Percentiles rank a stretch among this genome's conserved stretches.
These are phyloP conservation scores for Tolypocladium nubicola DNA, from an alignment of 2,329 filamentous ascomycete genomes.

Conservation along the genomic window DNA sequence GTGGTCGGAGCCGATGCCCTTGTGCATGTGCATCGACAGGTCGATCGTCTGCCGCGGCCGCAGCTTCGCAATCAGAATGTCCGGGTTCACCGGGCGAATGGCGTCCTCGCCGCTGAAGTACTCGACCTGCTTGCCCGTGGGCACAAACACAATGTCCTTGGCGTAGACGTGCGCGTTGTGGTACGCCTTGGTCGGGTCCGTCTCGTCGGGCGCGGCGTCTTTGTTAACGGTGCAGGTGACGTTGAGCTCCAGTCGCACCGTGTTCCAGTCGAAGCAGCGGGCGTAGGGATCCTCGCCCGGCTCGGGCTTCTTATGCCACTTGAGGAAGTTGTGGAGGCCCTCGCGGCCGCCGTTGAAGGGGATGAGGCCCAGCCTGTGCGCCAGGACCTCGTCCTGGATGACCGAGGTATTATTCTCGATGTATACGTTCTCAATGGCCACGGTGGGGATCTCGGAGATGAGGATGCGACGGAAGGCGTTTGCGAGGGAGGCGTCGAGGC, in stretches of 20 bases:
- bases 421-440: slow-evolving; percentile 90
- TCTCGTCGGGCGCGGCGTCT: slow-evolving; percentile 60
- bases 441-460: slow-evolving; percentile 84
- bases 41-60: slow-evolving; percentile 81
- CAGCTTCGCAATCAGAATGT: slow-evolving; percentile 90
- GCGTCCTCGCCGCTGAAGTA: slow-evolving; percentile 58
- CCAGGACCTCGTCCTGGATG: slow-evolving; percentile 93
- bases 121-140: slow-evolving; percentile 60
- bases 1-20: slow-evolving; percentile 88
- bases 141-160: slow-evolving; percentile 63
- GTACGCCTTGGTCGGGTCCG: slow-evolving; percentile 76
- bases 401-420: slow-evolving; percentile 95
- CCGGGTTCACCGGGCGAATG: slow-evolving; percentile 73
- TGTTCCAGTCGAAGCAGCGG: slow-evolving; percentile 71
- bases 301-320: slow-evolving; percentile 65
- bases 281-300: slow-evolving; percentile 51
- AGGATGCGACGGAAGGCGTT: slow-evolving; percentile 97
- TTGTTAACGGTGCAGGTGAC: slow-evolving; percentile 72
- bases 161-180: slow-evolving; percentile 77
- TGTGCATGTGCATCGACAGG: slow-evolving; percentile 85
- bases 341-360: slow-evolving; percentile 73
- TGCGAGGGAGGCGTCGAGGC: slow-evolving; percentile 83
- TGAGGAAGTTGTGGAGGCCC: slow-evolving; percentile 67
- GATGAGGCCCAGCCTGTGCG: slow-evolving; percentile 80
- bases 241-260: slow-evolving; percentile 66